phyloP scores from a whole-genome alignment of 2,329 filamentous ascomycete species.

The Trichoderma oligosporum region DNA sequence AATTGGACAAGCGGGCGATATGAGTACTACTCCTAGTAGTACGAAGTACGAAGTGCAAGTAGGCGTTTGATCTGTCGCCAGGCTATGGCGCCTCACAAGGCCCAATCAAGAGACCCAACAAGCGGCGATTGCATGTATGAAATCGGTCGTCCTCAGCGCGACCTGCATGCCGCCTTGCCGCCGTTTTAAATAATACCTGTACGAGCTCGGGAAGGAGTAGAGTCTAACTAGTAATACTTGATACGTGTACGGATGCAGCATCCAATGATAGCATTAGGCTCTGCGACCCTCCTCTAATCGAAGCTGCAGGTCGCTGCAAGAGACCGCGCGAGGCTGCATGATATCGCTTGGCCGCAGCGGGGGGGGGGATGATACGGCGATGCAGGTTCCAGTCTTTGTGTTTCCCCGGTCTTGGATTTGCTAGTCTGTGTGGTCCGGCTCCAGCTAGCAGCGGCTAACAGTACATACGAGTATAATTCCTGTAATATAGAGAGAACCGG shows the following conservation, averaged over 20 bases:
- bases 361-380: no score
- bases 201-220: not conserved
- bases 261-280: not conserved
- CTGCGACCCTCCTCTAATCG: not conserved
- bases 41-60: not conserved
- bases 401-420: not conserved
- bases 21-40: not conserved
- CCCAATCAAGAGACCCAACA: not conserved
- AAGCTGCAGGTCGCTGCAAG: not conserved
- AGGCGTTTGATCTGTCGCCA: not conserved
- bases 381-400: not conserved
- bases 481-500: no score
- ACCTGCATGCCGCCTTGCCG: conserved; percentile 17
- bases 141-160: conserved; percentile 3
- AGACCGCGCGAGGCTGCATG: conserved; percentile 10
- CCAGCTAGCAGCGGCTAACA: conserved; percentile 3
- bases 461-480: not conserved
- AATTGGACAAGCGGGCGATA: no score
- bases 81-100: not conserved
- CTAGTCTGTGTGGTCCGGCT: not conserved
- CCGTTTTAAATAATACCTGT: conserved; percentile 5
- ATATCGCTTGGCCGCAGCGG: not conserved
- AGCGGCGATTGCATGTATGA: not conserved
- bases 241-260: not conserved
- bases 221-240: not conserved